Evolutionary conservation across 768 basidiomycete species (phyloP), one percentile per base, ranked within the genome.

Genomic region (Gloeophyllum trabeum): DNA sequence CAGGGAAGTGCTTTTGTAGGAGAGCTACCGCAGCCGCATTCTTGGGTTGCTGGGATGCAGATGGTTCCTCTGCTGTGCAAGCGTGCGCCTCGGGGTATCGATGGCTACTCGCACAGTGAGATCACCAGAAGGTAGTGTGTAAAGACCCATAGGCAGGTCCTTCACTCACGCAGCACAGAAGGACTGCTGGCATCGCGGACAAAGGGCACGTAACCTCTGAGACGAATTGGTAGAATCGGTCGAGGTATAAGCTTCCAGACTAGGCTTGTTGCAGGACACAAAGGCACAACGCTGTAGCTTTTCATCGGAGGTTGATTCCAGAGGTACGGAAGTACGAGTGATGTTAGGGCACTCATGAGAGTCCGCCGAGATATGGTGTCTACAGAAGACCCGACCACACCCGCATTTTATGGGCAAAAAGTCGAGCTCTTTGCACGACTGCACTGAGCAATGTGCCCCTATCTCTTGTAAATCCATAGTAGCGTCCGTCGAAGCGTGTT

Each of bases 351-450:
- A 91, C 16, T 60, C 46, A 53, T 91, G 87, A n/a, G 56, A 52
- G 26, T 79, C 75, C 5, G 74, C 70, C 12, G 62, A 51, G 43
- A 77, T 68, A 54, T 91, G 87, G 26, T 70, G 57, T 7, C 64
- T 65, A 62, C 87, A 91, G 58, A 76, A 88, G 44, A 65, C 57
- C 25, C 55, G 55, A 35, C 64, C 53, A 61, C 88, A 90, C 22
- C 52, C 51, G 54, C 88, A 91, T 39, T 60, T 58, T 45, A 85
- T 77, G n/a, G 88, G 88, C 0, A 91, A 69, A 46, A 89, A 82
- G 61, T 89, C 86, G 49, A 80, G 62, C 25, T 65, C 48, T 41
- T 70, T 66, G 66, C 87, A 90, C 13, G 67, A 59, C 6, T 64
- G 39, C 39, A 73, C 47, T n/a, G 79, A 62, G 55, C 87, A 91